phyloP scores from a whole-genome alignment of 2,329 filamentous ascomycete species.

The Magnaporthiopsis poae region DNA sequence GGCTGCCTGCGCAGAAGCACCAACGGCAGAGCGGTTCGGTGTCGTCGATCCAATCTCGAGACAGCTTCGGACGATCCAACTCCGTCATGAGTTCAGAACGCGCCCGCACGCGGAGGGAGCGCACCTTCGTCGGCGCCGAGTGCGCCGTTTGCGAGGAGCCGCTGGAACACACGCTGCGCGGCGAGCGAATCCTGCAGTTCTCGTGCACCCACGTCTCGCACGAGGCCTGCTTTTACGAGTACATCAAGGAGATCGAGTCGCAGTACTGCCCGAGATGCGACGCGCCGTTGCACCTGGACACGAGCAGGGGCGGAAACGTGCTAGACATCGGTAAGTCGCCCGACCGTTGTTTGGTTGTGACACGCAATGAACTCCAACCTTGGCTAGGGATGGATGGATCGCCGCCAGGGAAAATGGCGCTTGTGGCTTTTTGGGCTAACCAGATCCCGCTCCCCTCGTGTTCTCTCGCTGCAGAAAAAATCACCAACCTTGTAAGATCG shows the following conservation, averaged over 20 bases:
- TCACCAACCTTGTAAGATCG: slow-evolving; percentile 83
- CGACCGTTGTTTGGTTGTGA: slow-evolving; percentile 6
- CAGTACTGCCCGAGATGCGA: slow-evolving; percentile 92
- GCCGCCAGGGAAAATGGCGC: neutral
- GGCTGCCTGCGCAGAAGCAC: slow-evolving; percentile 25
- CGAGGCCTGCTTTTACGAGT: slow-evolving; percentile 97
- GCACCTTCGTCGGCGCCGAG: slow-evolving; percentile 89
- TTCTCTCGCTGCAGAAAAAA: slow-evolving; percentile 58
- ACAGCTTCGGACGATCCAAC: slow-evolving; percentile 26
- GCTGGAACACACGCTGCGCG: slow-evolving; percentile 84
- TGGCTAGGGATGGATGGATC: neutral
- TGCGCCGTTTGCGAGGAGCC: slow-evolving; percentile 96
- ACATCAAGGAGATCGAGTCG: slow-evolving; percentile 86
- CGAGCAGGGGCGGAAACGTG: slow-evolving; percentile 84
- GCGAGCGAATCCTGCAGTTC: slow-evolving; percentile 89
- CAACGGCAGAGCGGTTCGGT: slow-evolving; percentile 21
- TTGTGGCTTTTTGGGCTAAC: neutral
- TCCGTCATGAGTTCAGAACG: slow-evolving; percentile 68
- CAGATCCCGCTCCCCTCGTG: neutral
- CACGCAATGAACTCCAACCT: neutral
- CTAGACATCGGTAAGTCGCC: slow-evolving; percentile 66
- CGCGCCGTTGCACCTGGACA: slow-evolving; percentile 82
- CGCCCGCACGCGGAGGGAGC: slow-evolving; percentile 70
- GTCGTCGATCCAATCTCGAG: slow-evolving; percentile 26
- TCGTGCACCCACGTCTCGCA: slow-evolving; percentile 95